These are phyloP conservation scores for Pseudofabraea citricarpa DNA, from an alignment of 2,329 filamentous ascomycete species.

Conservation along the genomic window DNA sequence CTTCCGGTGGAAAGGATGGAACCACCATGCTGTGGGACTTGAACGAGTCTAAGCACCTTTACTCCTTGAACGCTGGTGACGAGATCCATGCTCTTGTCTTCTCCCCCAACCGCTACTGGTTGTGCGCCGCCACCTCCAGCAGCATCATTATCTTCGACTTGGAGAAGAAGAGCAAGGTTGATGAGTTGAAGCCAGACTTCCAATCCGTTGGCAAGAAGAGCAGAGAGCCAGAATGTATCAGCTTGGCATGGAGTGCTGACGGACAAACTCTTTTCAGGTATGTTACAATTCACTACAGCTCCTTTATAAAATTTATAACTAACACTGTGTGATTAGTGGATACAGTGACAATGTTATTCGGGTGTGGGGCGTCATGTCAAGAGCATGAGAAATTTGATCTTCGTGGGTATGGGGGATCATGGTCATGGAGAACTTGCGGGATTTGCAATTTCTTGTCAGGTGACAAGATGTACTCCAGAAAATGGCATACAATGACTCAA, in stretches of 20 bases:
- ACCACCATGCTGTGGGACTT: conserved; percentile 99
- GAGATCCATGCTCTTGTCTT: conserved; percentile 99
- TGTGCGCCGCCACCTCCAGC: conserved; percentile 94
- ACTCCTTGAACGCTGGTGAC: conserved; percentile 98
- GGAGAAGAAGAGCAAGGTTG: conserved; percentile 99
- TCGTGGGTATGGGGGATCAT: conserved; percentile 19
- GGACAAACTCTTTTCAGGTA: conserved; percentile 99
- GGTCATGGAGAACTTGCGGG: conserved; percentile 25
- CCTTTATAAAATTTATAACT: no score
- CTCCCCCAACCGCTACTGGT: conserved; percentile 99
- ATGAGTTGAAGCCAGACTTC: conserved; percentile 99
- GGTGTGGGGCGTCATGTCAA: conserved; percentile 96
- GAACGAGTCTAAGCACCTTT: conserved; percentile 99
- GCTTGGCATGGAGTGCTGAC: conserved; percentile 95
- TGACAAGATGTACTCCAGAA: conserved; percentile 28
- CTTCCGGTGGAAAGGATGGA: conserved; percentile 98
- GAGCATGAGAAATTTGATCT: conserved; percentile 56
- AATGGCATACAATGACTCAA: conserved; percentile 26
- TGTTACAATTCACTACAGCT: no score
- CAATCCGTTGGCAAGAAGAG: conserved; percentile 96
- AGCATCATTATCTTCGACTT: conserved; percentile 99
- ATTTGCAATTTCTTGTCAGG: conserved; percentile 24
- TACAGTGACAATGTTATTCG: conserved; percentile 99
- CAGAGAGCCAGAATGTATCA: conserved; percentile 97
- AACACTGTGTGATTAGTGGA: no score